These are phyloP conservation scores for Aspergillus bertholletiae DNA, from an alignment of 495 filamentous ascomycete species.

Conservation along the genomic window DNA sequence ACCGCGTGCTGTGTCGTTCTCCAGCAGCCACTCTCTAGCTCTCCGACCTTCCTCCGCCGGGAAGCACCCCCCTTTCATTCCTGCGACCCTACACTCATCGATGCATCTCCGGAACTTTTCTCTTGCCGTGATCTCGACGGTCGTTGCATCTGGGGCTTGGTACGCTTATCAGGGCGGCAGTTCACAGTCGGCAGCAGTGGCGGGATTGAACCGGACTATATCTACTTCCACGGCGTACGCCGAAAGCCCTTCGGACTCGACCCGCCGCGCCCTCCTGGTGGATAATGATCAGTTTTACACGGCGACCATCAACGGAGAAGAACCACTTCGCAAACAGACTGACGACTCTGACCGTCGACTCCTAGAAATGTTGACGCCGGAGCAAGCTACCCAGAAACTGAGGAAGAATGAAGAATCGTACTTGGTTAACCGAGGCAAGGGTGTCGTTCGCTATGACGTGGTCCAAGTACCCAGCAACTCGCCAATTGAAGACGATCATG, in stretches of 20 bases:
- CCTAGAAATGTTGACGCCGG: conserved; percentile 92
- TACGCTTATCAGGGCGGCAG: conserved; percentile 54
- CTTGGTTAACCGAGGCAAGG: conserved; percentile 81
- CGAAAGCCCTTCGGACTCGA: conserved; percentile 26
- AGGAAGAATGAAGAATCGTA: conserved; percentile 88
- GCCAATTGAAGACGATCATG: conserved; percentile 97
- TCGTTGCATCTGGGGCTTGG: conserved; percentile 63
- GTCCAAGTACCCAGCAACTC: conserved; percentile 94
- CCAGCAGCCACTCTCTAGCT: conserved; percentile 42
- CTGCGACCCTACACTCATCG: conserved; percentile 44
- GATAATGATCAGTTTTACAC: conserved; percentile 83
- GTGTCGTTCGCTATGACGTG: conserved; percentile 93
- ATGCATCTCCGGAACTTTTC: conserved; percentile 66
- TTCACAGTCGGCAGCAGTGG: conserved; percentile 18
- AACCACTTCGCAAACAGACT: conserved; percentile 79
- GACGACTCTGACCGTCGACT: conserved; percentile 78
- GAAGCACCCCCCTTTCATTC: conserved; percentile 33
- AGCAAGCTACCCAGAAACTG: conserved; percentile 87
- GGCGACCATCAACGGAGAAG: conserved; percentile 72
- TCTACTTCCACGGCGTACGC: conserved; percentile 33
- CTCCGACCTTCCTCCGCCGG: conserved; percentile 40
- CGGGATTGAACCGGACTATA: conserved; percentile 21
- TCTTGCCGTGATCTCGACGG: conserved; percentile 55
- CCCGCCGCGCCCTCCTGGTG: conserved; percentile 59
- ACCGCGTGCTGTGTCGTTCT: conserved; percentile 40